Evolutionary conservation across 2,329 filamentous ascomycete genomes (phyloP), one percentile per base, ranked within the genome.

Genomic region (Pestalotiopsis sp.): DNA sequence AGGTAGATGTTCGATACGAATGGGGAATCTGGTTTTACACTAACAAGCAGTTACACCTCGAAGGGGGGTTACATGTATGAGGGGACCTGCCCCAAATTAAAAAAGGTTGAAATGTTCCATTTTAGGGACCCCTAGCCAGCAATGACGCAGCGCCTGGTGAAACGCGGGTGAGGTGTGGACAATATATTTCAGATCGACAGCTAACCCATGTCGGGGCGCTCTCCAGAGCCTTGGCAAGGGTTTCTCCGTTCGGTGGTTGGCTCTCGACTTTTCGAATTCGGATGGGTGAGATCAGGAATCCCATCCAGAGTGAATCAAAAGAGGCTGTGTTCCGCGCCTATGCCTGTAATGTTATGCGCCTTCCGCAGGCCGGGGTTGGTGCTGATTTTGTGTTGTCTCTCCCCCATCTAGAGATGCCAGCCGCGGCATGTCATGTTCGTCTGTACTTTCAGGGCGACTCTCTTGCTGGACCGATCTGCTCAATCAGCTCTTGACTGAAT

Each of bases 61-160:
- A 14, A 27, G 23, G 23, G 17, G 6, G 56, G 25, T 12, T 11
- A 31, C n/a, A 31, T 23, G 56, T 5, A 5, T 4, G 25, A 17
- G 20, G 17, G 57, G 13, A 36, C 57, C 23, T 14, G 57, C 23
- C 27, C 52, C 11, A n/a, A 20, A 57, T 57, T 31, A 58, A 58
- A 36, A 14, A 25, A 27, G 45, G 7, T 52, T n/a, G 20, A n/a
- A 36, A 62, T 36, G 31, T 36, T 36, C 31, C 31, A 36, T 36
- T 36, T 36, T 36, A 62, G 36, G 36, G 39, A 52, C 39, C 61
- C 61, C 61, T 64, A 12, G 45, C 45, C 41, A 20, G 38, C n/a
- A 49, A 64, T 64, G 61, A 64, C 61, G 61, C 61, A 64, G 61
- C 61, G 61, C 61, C 61, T 64, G 61, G 36, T 64, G 61, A 64